These are phyloP conservation scores for Eucalyptus globulus DNA, from an alignment of 345 rosid genomes.

Conservation along the genomic window DNA sequence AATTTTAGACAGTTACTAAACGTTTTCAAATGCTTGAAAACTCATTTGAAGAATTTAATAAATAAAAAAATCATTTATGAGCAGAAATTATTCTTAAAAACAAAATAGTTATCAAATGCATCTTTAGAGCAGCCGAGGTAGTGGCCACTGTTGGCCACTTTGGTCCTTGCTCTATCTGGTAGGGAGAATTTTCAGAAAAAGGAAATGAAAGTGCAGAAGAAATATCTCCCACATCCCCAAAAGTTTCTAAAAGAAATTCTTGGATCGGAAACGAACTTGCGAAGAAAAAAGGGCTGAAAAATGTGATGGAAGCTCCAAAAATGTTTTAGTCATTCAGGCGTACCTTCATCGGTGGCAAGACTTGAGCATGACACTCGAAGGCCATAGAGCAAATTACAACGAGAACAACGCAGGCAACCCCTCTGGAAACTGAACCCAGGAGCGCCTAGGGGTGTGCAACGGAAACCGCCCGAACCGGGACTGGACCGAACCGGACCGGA, in stretches of 20 bases:
- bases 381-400: slow-evolving; percentile 4
- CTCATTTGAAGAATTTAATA: too few species aligned
- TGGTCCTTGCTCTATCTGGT: not conserved
- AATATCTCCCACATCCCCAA: not conserved
- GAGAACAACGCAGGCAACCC: slow-evolving; percentile 1
- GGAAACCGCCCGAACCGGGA: too few species aligned
- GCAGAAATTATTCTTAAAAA: not conserved
- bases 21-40: too few species aligned
- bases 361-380: slow-evolving; percentile 30
- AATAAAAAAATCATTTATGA: too few species aligned
- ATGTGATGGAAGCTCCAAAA: not conserved
- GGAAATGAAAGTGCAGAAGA: not conserved
- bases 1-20: too few species aligned
- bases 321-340: not conserved
- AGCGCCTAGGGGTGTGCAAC: too few species aligned
- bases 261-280: not conserved
- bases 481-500: too few species aligned
- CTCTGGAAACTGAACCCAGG: not conserved
- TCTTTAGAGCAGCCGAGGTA: not conserved
- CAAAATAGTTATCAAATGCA: too few species aligned
- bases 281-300: not conserved
- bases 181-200: not conserved
- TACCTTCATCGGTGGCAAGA: slow-evolving; percentile 55
- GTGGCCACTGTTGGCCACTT: not conserved
- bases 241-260: not conserved